Base-by-base conservation (phyloP, 805 yeast genomes). In the Kurtzmaniella fragi region DNA sequence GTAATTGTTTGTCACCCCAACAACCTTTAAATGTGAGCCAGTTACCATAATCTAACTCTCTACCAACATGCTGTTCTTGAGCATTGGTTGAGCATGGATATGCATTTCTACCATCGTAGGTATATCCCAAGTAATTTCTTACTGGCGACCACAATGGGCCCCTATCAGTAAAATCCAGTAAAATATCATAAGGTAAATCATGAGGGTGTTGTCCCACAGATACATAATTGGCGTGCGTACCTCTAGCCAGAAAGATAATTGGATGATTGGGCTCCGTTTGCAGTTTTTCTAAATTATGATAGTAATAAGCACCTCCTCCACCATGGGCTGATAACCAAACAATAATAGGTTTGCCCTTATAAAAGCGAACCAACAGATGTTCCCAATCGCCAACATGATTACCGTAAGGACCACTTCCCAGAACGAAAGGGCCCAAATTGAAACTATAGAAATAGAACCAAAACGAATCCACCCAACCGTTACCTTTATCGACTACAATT, bases 361-460 rank as follows among this genome's bases (percentile, higher is more conserved):
- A 77, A 56, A 87, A 91, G 17, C 99, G 70, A 11, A 89, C 91
- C 28, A 91, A 63, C 1, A 95, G 80, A 59, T 91, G 99, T 52
- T 91, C 99, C 99, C 99, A 91, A 64, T 91, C 99, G 5, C 98
- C 99, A 27, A 93, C 80, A 56, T 91, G 99, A 57, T 91, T 85
- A 0, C 99, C 99, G 67, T 84, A 93, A 0, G 99, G 99, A 0
- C 99, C 99, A 28, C 77, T 75, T 2, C 98, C 98, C 97, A 91
- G 89, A 8, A 91, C 97, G 62, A 82, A 91, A 0, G 99, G 97
- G 0, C 99, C 99, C 47, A 86, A 67, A 56, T 91, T 91, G 67
- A 91, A 91, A 2, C 95, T 83, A 57, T 93, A 91, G 56, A 91
- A 91, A 56, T 87, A 90, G 59, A 91, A 93, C 97, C 98, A 91